These are phyloP conservation scores for Talaromyces marneffei DNA, from an alignment of 2,329 filamentous ascomycete genomes.

Conservation along the genomic window DNA sequence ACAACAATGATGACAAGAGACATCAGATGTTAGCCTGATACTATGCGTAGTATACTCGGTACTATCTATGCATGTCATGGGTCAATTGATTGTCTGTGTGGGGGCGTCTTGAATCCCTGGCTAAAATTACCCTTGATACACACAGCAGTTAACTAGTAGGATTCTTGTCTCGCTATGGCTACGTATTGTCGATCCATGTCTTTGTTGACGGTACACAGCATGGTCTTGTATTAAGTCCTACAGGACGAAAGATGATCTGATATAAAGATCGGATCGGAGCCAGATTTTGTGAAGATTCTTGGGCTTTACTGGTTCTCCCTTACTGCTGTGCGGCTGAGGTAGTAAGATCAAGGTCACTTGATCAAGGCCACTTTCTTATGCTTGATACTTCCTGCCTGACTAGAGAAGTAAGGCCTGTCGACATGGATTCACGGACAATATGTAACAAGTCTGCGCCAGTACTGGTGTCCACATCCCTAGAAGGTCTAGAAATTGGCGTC, in stretches of 20 bases:
- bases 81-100: not conserved
- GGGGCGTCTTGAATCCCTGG: not conserved
- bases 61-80: conserved; percentile 2
- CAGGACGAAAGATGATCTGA: not conserved
- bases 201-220: not conserved
- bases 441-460: conserved; percentile 27
- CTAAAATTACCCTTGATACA: not conserved
- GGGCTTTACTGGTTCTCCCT: not conserved
- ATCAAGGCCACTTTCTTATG: not conserved
- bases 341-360: not conserved
- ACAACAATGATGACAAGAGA: not conserved
- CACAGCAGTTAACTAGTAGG: not conserved
- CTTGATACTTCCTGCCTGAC: not conserved
- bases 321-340: no score
- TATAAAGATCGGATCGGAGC: not conserved
- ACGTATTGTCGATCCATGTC: conserved; percentile 1
- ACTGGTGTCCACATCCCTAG: conserved; percentile 30
- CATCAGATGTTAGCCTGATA: not conserved
- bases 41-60: not conserved
- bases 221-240: not conserved
- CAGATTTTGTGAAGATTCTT: not conserved
- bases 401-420: not conserved
- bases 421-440: conserved; percentile 15
- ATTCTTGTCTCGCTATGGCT: conserved; percentile 4
- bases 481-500: conserved; percentile 33